Evolutionary conservation across 139 green algal genomes (phyloP).

Genomic region (Micractinium conductrix): DNA sequence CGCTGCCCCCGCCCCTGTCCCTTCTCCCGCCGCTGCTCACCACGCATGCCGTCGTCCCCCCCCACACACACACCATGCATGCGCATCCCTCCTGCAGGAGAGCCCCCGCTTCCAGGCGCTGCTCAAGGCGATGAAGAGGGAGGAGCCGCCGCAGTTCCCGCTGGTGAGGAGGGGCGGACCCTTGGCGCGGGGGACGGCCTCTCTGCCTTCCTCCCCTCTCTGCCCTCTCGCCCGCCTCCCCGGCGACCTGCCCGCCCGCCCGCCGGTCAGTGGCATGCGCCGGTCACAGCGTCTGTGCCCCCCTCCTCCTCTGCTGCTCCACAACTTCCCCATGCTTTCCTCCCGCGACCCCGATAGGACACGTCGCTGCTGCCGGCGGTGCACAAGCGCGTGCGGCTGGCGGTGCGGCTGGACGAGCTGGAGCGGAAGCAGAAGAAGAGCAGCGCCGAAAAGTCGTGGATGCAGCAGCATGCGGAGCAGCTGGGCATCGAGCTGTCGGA

Average conservation of each 20-base stretch:
- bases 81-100: slow-evolving; percentile 54
- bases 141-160: slow-evolving; percentile 73
- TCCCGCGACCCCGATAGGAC: slow-evolving; percentile 21
- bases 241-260: too few relatives aligned
- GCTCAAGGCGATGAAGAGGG: slow-evolving; percentile 49
- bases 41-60: too few relatives aligned
- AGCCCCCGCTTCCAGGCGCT: slow-evolving; percentile 61
- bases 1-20: too few relatives aligned
- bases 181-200: too few relatives aligned
- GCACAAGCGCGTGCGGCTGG: slow-evolving; percentile 54
- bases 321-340: neutral
- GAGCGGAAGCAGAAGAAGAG: slow-evolving; percentile 68
- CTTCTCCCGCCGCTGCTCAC: too few relatives aligned
- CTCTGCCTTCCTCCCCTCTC: too few relatives aligned
- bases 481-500: slow-evolving; percentile 48
- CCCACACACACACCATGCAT: too few relatives aligned
- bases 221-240: too few relatives aligned
- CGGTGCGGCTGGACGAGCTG: slow-evolving; percentile 70
- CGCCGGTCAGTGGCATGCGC: neutral
- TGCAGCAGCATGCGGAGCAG: slow-evolving; percentile 57
- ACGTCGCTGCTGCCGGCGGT: slow-evolving; percentile 37
- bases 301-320: neutral
- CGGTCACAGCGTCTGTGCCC: neutral
- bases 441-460: slow-evolving; percentile 67
- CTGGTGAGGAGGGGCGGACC: too few relatives aligned